A percentile compares a stretch with the other conserved stretches of the same genome.
These are phyloP conservation scores for Senecio squalidus DNA, from an alignment of 140 eudicot genomes.

Conservation along the genomic window DNA sequence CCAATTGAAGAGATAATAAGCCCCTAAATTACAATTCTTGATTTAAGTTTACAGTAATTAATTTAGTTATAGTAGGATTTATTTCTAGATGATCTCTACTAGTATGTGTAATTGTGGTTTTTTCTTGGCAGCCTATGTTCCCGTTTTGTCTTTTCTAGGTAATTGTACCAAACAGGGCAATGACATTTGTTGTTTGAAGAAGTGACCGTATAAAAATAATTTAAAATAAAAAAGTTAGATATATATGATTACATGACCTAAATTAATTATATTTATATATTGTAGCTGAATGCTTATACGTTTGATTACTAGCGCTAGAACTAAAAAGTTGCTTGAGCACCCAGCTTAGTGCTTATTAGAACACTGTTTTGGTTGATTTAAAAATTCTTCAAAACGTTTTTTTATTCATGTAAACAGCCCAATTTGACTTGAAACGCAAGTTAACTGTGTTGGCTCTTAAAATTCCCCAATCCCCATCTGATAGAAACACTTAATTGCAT, in stretches of 20 bases:
- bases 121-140: not conserved
- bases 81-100: not conserved
- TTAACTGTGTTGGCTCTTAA: not conserved
- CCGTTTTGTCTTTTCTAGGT: not conserved
- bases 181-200: not conserved
- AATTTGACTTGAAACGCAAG: not conserved
- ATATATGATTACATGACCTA: not conserved
- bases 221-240: no score
- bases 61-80: not conserved
- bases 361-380: not conserved
- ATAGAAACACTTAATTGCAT: not conserved
- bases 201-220: not conserved
- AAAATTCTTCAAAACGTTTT: no score
- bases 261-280: not conserved
- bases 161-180: not conserved
- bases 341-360: slow-evolving; percentile 1
- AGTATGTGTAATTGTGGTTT: not conserved
- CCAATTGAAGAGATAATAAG: not conserved
- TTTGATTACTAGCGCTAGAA: not conserved
- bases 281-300: not conserved
- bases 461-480: not conserved
- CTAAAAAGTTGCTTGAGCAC: slow-evolving; percentile 2
- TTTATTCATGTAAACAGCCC: not conserved
- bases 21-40: not conserved
- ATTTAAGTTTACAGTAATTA: not conserved